Evolutionary conservation across 75 land plant species (phyloP).

Genomic region (Cryptomeria japonica): DNA sequence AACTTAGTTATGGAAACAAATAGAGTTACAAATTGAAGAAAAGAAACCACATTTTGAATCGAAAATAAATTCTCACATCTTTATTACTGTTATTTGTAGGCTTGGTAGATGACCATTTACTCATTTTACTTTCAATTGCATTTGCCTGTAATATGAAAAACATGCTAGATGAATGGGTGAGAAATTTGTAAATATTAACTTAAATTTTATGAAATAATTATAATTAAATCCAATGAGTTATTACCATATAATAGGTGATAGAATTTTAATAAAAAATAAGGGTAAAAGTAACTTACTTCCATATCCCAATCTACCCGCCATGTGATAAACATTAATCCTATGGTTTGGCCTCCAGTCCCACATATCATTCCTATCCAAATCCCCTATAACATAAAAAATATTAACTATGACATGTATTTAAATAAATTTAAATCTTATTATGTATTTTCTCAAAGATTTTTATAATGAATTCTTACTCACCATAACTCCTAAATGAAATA

Average conservation of each 20-base stretch:
- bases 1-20: too few species aligned
- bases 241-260: not conserved
- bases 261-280: not conserved
- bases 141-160: too few species aligned
- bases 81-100: too few species aligned
- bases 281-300: constrained; percentile 19
- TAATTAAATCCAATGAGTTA: too few species aligned
- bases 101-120: too few species aligned
- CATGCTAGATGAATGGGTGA: too few species aligned
- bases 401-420: not conserved
- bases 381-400: constrained; percentile 20
- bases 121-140: too few species aligned
- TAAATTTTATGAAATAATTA: too few species aligned
- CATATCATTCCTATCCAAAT: constrained; percentile 50
- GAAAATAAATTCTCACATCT: too few species aligned
- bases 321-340: constrained; percentile 22
- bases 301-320: constrained; percentile 37
- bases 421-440: not conserved
- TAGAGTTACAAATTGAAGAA: too few species aligned
- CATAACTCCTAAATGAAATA: constrained; percentile 14
- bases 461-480: not conserved
- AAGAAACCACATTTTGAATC: too few species aligned
- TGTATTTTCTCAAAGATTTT: not conserved
- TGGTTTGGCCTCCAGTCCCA: constrained; percentile 32
- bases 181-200: too few species aligned